Base-by-base conservation (phyloP, 1,284 basidiomycete genomes). In the Trametes polyzona region DNA sequence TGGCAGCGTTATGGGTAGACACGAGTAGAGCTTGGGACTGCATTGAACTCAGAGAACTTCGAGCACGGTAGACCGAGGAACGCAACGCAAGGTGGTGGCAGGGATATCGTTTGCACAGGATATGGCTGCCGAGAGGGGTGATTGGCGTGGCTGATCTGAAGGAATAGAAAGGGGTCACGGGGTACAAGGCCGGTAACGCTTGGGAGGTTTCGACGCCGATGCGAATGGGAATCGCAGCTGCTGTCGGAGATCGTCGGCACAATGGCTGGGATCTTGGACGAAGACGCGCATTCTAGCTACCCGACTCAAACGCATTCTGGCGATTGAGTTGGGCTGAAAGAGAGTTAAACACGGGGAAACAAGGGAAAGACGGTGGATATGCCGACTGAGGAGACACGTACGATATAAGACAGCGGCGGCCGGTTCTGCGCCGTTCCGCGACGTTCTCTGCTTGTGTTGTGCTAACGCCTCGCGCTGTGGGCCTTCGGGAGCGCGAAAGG, bases 191-290 rank as follows among this genome's bases (percentile, higher is more conserved):
- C n/a, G n/a, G n/a, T n/a, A n/a, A n/a, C n/a, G n/a, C n/a, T 17
- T 23, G 36, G 27, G 35, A 21, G 24, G 14, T 8, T 14, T 21
- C 21, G 36, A 44, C 36, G 36, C 41, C 21, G 37, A 40, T 52
- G 49, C 44, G 55, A 40, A 40, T 33, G 29, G 41, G 55, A 19
- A 36, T 16, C 44, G 44, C 52, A 47, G 43, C 16, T 16, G 23
- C 27, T 30, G 57, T 54, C 57, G 57, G 57, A 37, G 17, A 50
- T 41, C 50, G 54, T 59, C 53, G 50, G 58, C 48, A 30, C 23
- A 26, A 24, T n/a, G n/a, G 24, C 9, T 43, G 46, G 39, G 39
- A 41, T 41, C 39, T 41, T 33, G n/a, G 30, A n/a, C n/a, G 44
- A 19, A 48, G 21, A 32, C n/a, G 23, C 27, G 29, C 30, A 19